A percentile compares a stretch with the other conserved stretches of the same genome.
Evolutionary conservation across 345 rosid genomes (phyloP).

Genomic region (Gossypium turneri): DNA sequence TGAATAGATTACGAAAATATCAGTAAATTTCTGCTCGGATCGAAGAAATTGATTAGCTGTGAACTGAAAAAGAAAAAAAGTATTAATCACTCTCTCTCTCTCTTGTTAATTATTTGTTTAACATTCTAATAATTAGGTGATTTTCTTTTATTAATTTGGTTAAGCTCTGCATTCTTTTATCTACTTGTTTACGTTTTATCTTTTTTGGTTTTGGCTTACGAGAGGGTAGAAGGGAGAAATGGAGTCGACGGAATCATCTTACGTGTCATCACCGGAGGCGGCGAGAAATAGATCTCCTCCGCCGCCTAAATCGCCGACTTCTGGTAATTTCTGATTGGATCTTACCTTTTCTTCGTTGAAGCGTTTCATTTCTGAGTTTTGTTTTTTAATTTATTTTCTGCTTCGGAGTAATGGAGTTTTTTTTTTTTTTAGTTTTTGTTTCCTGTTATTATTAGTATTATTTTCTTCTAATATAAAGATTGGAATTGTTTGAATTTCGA

Average conservation of each 20-base stretch:
- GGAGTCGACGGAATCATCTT: constrained; percentile 90
- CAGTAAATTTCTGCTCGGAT: neutral
- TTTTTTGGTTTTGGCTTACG: neutral
- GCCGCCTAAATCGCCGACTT: constrained; percentile 60
- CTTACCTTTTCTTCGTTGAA: constrained; percentile 13
- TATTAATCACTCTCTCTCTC: neutral
- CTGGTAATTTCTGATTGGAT: constrained; percentile 64
- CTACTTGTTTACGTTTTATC: neutral
- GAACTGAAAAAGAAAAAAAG: neutral
- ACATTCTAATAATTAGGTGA: neutral
- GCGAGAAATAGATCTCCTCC: constrained; percentile 58
- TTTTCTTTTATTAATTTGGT: neutral
- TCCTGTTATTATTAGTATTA: neutral
- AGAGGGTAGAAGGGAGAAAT: constrained; percentile 29
- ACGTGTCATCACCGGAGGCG: constrained; percentile 76
- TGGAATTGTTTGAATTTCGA: constrained; percentile 3
- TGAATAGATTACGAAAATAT: neutral
- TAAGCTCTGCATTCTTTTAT: constrained; percentile 1
- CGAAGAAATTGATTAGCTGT: neutral
- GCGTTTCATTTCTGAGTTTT: neutral
- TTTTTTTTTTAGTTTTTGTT: neutral
- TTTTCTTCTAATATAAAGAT: neutral
- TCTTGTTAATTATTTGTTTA: neutral
- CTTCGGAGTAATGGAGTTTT: neutral
- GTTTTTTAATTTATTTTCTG: neutral